Base-by-base conservation (phyloP, 169 alveolate genomes). In the Plasmodium billcollinsi region DNA sequence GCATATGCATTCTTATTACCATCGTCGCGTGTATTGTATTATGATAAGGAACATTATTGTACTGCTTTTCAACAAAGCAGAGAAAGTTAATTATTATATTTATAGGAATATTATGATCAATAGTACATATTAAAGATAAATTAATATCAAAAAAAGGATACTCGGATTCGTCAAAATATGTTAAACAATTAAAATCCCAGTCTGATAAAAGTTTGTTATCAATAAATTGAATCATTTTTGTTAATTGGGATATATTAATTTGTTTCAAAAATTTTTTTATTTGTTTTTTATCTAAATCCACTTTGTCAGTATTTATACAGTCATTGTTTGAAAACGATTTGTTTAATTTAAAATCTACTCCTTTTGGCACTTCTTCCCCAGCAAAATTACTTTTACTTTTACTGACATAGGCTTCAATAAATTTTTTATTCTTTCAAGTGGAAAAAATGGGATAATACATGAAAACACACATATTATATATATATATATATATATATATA, bases 11-110 rank as follows among this genome's bases (percentile, higher is more conserved):
- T n/a, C 54, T 66, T 67, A 65, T 62, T 33, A 85, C 96, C 93
- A 94, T 89, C 2, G 93, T 85, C 58, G 95, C 96, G 66, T 94
- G 96, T 45, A 93, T 91, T 18, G 73, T 78, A 90, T 94, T 94
- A 65, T 94, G 96, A 73, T 94, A 94, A 15, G 96, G 93, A 15
- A 91, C 95, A 86, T 88, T 66, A 39, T 71, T 90, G 88, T 94
- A 94, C 45, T 88, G 89, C n/a, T 71, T 78, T 70, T 94, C 93
- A 65, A 93, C 83, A 80, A 80, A 65, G 20, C 93, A 50, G 63
- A 94, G 56, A 63, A 94, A 94, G 39, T 67, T 76, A 11, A 71
- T 80, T 15, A 66, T 56, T 29, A 47, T 50, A 49, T 93, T 88
- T 50, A 59, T 70, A 50, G 86, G 86, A 33, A 71, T 70, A 9